These are phyloP conservation scores for Penicillium sp. DNA, from an alignment of 2,329 filamentous ascomycete species.

Conservation along the genomic window DNA sequence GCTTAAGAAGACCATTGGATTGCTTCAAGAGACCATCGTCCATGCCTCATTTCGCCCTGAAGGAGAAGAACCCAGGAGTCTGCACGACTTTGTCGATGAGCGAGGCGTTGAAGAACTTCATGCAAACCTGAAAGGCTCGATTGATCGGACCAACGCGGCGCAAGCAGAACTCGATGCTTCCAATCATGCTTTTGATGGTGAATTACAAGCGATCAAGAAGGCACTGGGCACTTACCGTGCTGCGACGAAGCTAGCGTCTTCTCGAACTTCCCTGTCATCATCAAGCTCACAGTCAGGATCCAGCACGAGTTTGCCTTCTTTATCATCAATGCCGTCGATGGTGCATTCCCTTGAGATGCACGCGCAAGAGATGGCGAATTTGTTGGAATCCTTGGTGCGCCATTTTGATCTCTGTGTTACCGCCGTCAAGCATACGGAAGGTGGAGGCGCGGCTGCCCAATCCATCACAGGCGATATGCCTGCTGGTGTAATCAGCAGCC, in stretches of 20 bases:
- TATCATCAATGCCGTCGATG: slow-evolving; percentile 56
- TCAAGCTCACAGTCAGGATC: slow-evolving; percentile 37
- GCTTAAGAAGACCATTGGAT: slow-evolving; percentile 60
- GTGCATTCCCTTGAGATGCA: slow-evolving; percentile 71
- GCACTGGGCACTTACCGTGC: slow-evolving; percentile 53
- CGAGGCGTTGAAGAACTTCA: slow-evolving; percentile 63
- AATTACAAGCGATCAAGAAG: slow-evolving; percentile 69
- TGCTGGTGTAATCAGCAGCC: slow-evolving; percentile 52
- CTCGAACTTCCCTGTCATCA: slow-evolving; percentile 41
- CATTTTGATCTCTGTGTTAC: slow-evolving; percentile 95
- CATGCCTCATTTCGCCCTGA: slow-evolving; percentile 60
- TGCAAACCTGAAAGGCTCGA: slow-evolving; percentile 60
- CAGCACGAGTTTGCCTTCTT: slow-evolving; percentile 39
- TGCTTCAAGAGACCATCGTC: slow-evolving; percentile 63
- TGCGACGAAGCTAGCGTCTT: slow-evolving; percentile 45
- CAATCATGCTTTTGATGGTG: slow-evolving; percentile 72
- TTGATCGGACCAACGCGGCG: slow-evolving; percentile 64
- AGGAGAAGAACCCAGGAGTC: slow-evolving; percentile 56
- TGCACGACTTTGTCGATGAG: slow-evolving; percentile 72
- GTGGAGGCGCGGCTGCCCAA: slow-evolving; percentile 71
- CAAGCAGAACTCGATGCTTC: slow-evolving; percentile 62
- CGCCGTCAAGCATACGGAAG: slow-evolving; percentile 88
- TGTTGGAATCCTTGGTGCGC: slow-evolving; percentile 77
- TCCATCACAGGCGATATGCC: slow-evolving; percentile 68
- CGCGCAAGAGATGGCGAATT: slow-evolving; percentile 80